Conservation (phyloP, 1,284 basidiomycete species). For the Boletus austroedulis region DNA sequence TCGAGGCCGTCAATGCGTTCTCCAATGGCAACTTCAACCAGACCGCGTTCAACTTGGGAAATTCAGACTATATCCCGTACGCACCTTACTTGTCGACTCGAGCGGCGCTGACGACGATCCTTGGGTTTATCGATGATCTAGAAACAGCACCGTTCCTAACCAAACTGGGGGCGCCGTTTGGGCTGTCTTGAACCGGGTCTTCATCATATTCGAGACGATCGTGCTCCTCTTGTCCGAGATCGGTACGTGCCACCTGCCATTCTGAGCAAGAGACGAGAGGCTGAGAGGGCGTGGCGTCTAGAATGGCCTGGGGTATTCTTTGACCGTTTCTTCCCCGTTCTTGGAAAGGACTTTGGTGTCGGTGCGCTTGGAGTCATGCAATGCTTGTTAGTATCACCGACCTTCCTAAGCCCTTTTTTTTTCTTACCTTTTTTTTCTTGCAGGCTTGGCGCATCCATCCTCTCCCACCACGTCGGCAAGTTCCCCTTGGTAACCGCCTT, state of each 20-base stretch:
- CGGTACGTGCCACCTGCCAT: constrained; percentile 10
- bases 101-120: neutral
- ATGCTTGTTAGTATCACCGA: constrained; percentile 53
- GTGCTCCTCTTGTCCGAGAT: constrained; percentile 67
- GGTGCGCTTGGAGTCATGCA: constrained; percentile 82
- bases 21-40: constrained; percentile 38
- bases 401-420: no score
- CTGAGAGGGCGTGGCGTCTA: constrained; percentile 39
- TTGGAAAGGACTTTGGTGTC: constrained; percentile 78
- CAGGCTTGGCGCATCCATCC: constrained; percentile 73
- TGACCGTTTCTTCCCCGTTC: constrained; percentile 77
- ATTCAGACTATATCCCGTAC: constrained; percentile 76
- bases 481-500: constrained; percentile 84
- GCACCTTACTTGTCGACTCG: constrained; percentile 25
- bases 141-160: constrained; percentile 77
- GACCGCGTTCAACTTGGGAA: constrained; percentile 31
- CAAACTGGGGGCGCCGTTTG: constrained; percentile 85
- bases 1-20: constrained; percentile 72
- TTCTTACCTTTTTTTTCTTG: no score
- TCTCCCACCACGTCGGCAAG: constrained; percentile 43
- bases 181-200: constrained; percentile 77
- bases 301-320: constrained; percentile 74
- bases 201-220: constrained; percentile 76
- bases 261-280: neutral
- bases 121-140: constrained; percentile 32